Base-by-base conservation (phyloP, 495 filamentous ascomycete genomes). In the Hyaloscypha bicolor region DNA sequence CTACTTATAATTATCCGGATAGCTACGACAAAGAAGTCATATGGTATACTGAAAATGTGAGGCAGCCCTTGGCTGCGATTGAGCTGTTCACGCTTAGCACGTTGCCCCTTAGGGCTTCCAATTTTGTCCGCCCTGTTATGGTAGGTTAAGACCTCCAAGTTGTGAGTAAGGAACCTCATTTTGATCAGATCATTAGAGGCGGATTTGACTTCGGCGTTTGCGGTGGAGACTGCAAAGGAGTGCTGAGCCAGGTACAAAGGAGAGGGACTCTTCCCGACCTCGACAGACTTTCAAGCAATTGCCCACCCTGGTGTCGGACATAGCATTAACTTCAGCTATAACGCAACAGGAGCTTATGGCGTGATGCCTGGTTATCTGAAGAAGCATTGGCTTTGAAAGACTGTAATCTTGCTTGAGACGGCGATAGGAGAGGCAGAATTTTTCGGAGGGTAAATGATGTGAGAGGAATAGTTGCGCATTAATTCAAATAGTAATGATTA, bases 321-420 rank as follows among this genome's bases (percentile, higher is more conserved):
- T 64, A 48, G 29, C 9, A 64, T 64, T 16, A 64, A 64, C 35
- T 64, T 57, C 62, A 64, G 62, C n/a, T 56, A 56, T 29, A 64
- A 64, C 16, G 62, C 62, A 22, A 64, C 62, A 22, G 62, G 62
- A 4, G 62, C 62, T 21, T 57, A 64, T 25, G 14, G 37, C 16
- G 33, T 64, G 12, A 57, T 64, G 8, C 35, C 33, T 4, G 62
- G 55, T 19, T 64, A 64, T 33, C 37, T 64, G 30, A 42, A 57
- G 30, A 56, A 35, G 51, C 35, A 37, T 37, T 6, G 12, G 12
- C 35, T 37, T 37, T 37, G 3, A 37, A 37, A 12, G 35, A 37
- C 35, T 12, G 35, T 3, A 37, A 3, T 12, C 6, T 8, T 37
- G 12, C 35, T 12, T 25, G 25, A 25, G 25, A 25, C 3, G 35